These are phyloP conservation scores for Boletus semigastroideus DNA, from an alignment of 1,284 basidiomycete genomes.

Conservation along the genomic window DNA sequence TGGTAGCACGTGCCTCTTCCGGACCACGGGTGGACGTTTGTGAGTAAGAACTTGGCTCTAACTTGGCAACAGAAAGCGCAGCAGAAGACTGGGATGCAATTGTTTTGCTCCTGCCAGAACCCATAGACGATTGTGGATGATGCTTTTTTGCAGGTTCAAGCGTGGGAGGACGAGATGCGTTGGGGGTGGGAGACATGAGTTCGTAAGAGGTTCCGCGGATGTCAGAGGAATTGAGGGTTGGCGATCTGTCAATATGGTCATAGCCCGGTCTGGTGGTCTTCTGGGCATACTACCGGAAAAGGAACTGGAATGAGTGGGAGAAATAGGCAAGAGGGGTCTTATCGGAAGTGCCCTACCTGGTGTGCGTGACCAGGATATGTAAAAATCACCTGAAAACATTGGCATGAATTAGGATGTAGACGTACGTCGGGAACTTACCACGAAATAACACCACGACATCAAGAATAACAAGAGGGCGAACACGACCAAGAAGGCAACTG, in stretches of 20 bases:
- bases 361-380: slow-evolving; percentile 56
- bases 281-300: slow-evolving; percentile 22
- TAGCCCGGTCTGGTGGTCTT: slow-evolving; percentile 23
- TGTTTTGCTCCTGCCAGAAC: slow-evolving; percentile 22
- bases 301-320: slow-evolving; percentile 8
- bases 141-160: slow-evolving; percentile 14
- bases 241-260: slow-evolving; percentile 19
- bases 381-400: slow-evolving; percentile 41
- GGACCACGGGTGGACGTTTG: slow-evolving; percentile 15
- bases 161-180: slow-evolving; percentile 9
- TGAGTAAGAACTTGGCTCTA: slow-evolving; percentile 16
- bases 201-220: slow-evolving; percentile 31
- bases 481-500: slow-evolving; percentile 53
- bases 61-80: slow-evolving; percentile 10
- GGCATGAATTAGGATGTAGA: neutral
- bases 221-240: slow-evolving; percentile 23
- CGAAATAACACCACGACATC: slow-evolving; percentile 56
- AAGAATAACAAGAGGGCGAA: slow-evolving; percentile 51
- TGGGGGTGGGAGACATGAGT: slow-evolving; percentile 22
- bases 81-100: slow-evolving; percentile 11
- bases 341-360: slow-evolving; percentile 41
- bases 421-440: slow-evolving; percentile 36
- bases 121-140: slow-evolving; percentile 22
- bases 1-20: slow-evolving; percentile 18
- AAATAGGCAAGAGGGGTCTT: neutral